A percentile compares a stretch with the other conserved stretches of the same genome.
phyloP scores from a whole-genome alignment of 2,329 filamentous ascomycete species.

The Colletotrichum chlorophyti region DNA sequence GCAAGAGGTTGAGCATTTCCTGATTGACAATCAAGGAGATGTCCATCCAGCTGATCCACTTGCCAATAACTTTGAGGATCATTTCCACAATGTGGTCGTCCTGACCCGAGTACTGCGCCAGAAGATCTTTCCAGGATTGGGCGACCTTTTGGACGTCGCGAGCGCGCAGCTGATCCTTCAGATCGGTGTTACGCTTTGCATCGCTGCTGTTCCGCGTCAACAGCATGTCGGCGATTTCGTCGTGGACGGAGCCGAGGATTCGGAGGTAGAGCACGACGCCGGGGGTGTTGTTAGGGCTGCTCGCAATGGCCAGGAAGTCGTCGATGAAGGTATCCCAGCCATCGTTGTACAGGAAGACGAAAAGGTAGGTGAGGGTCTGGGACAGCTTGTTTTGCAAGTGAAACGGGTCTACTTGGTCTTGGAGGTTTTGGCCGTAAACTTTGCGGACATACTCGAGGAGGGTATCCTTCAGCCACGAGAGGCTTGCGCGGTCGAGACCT shows the following conservation, averaged over 20 bases:
- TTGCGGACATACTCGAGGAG: slow-evolving; percentile 82
- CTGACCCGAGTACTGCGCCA: slow-evolving; percentile 76
- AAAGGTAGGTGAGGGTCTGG: slow-evolving; percentile 93
- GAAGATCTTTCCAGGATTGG: slow-evolving; percentile 88
- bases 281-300: slow-evolving; percentile 62
- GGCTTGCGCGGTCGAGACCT: slow-evolving; percentile 73
- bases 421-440: slow-evolving; percentile 69
- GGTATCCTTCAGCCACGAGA: slow-evolving; percentile 80
- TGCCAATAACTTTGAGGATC: slow-evolving; percentile 89
- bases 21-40: slow-evolving; percentile 93
- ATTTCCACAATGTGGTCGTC: slow-evolving; percentile 81
- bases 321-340: slow-evolving; percentile 92
- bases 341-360: slow-evolving; percentile 83
- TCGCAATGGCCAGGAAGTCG: slow-evolving; percentile 82
- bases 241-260: slow-evolving; percentile 87
- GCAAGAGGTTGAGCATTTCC: slow-evolving; percentile 82
- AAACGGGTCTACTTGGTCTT: slow-evolving; percentile 69
- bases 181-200: slow-evolving; percentile 82
- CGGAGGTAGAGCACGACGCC: slow-evolving; percentile 90
- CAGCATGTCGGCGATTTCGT: slow-evolving; percentile 95
- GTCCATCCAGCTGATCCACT: slow-evolving; percentile 99
- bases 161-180: slow-evolving; percentile 89
- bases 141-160: slow-evolving; percentile 90
- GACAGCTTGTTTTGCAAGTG: slow-evolving; percentile 96
- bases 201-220: slow-evolving; percentile 80